Conservation (phyloP, 2,329 filamentous ascomycete species). For the Pseudogymnoascus sp. region DNA sequence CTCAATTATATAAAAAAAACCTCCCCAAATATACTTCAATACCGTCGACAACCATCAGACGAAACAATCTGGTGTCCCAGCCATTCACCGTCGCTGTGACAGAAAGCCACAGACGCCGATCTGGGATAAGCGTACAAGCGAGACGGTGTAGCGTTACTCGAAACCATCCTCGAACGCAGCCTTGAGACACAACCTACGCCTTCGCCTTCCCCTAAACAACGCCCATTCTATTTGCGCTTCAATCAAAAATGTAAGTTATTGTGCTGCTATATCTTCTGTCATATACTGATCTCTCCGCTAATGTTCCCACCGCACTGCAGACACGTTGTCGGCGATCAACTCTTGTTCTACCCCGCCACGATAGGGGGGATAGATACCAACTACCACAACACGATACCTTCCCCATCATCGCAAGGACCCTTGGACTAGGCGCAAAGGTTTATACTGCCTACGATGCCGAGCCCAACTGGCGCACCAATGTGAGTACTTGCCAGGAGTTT, state of each 20-base stretch:
- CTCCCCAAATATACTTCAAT: background rate
- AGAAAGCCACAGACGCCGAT: slow-evolving; percentile 1
- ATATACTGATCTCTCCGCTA: background rate
- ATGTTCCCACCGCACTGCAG: background rate
- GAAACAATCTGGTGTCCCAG: background rate
- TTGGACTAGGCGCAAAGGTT: background rate
- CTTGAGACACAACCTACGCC: slow-evolving; percentile 3
- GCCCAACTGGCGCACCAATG: slow-evolving; percentile 3
- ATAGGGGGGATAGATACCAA: slow-evolving; percentile 9
- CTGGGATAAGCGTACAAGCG: slow-evolving; percentile 7
- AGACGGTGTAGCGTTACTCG: slow-evolving; percentile 8
- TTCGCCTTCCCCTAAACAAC: background rate
- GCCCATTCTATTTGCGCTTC: background rate
- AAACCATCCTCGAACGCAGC: slow-evolving; percentile 6
- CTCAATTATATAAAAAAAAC: too few relatives aligned
- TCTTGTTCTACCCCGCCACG: slow-evolving; percentile 7
- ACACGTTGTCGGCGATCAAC: slow-evolving; percentile 8
- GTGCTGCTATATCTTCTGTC: background rate
- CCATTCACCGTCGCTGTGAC: slow-evolving; percentile 7
- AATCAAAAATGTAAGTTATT: background rate
- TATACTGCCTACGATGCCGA: slow-evolving; percentile 1
- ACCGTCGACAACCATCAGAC: background rate
- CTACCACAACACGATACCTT: background rate
- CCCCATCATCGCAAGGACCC: slow-evolving; percentile 2
- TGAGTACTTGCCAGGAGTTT: background rate